Base-by-base conservation (phyloP, 148 eudicot genomes). In the Bassia scoparia region DNA sequence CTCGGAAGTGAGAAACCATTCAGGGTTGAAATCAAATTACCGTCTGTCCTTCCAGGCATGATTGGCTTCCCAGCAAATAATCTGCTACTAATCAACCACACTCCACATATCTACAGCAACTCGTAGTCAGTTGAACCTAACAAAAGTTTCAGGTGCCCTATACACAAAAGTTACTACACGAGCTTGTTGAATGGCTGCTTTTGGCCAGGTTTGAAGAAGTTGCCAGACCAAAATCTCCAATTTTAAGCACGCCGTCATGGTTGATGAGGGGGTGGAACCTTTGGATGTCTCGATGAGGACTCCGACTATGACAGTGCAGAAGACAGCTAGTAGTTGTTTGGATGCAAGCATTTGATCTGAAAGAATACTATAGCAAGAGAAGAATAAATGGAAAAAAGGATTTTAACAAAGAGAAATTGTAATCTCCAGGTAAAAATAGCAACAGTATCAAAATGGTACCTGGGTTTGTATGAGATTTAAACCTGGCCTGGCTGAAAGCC, bases 1-100 rank as follows among this genome's bases (percentile, higher is more conserved):
- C 46, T 14, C 10, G 12, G 3, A 8, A 27, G 8, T 26, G 53
- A 44, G 15, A 52, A 59, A 41, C 21, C 9, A 41, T 3, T 35
- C 30, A 12, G 7, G 5, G 27, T 54, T 48, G 26, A 35, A 73
- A n/a, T 59, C 31, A 69, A 41, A 61, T 68, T 83, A 89, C 97
- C 95, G n/a, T 92, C 97, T 20, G 97, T 89, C 76, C 97, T 88
- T 67, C 97, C 97, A 0, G 95, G 92, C 97, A 92, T 89, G 74
- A 92, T 89, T 53, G 95, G 95, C 83, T 88, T 92, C 41, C 97
- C 97, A 64, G 88, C 86, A 80, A 89, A 89, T 33, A 92, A 72
- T 92, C 97, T 17, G 92, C 97, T 78, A 92, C 80, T 31, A 92
- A 88, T 80, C 97, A 92, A 68, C 97, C 7, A 79, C 88, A 76